These are phyloP conservation scores for Clonostachys byssicola DNA, from an alignment of 2,329 filamentous ascomycete genomes.

Conservation along the genomic window DNA sequence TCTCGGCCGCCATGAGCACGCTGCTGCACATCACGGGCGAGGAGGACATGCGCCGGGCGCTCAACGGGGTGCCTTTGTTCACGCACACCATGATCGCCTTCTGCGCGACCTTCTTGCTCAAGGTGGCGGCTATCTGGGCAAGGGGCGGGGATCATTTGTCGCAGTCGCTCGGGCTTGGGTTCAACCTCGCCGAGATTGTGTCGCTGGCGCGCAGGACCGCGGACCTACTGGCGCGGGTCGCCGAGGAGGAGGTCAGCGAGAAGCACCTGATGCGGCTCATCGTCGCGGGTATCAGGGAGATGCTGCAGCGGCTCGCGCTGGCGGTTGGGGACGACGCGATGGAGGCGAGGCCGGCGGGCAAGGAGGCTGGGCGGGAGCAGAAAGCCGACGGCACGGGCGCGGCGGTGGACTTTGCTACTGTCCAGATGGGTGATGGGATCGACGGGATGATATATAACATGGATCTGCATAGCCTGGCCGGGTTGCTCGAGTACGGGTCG, in stretches of 20 bases:
- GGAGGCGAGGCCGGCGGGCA: neutral
- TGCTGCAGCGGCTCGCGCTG: slow-evolving; percentile 7
- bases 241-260: slow-evolving; percentile 5
- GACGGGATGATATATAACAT: slow-evolving; percentile 4
- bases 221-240: slow-evolving; percentile 4
- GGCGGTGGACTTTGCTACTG: slow-evolving; percentile 4
- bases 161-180: slow-evolving; percentile 10
- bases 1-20: slow-evolving; percentile 24
- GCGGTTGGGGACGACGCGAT: neutral
- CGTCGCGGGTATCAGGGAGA: slow-evolving; percentile 8
- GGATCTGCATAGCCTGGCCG: slow-evolving; percentile 4
- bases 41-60: slow-evolving; percentile 18
- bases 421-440: slow-evolving; percentile 3
- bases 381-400: neutral
- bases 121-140: slow-evolving; percentile 22
- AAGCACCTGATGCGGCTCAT: slow-evolving; percentile 7
- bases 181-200: slow-evolving; percentile 6
- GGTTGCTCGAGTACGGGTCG: slow-evolving; percentile 5
- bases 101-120: slow-evolving; percentile 27
- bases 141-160: slow-evolving; percentile 3
- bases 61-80: slow-evolving; percentile 27
- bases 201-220: slow-evolving; percentile 4
- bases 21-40: slow-evolving; percentile 23
- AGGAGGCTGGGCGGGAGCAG: neutral
- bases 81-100: slow-evolving; percentile 29